These are phyloP conservation scores for Lasiosphaeriaceae sp. DNA, from an alignment of 495 filamentous ascomycete genomes.

Conservation along the genomic window DNA sequence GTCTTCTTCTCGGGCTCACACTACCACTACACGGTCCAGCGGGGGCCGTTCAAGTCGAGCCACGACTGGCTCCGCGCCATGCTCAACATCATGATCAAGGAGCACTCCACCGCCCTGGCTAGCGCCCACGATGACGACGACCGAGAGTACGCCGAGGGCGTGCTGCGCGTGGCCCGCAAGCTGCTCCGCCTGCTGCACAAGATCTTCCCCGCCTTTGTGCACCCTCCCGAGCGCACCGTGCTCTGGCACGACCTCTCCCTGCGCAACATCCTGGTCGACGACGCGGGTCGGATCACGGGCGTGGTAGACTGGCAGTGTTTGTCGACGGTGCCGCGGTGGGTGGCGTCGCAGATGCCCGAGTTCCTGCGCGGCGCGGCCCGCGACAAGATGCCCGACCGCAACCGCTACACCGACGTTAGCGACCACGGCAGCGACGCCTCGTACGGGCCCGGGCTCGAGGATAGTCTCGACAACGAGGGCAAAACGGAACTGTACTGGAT, in stretches of 20 bases:
- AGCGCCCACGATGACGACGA: slow-evolving; percentile 17
- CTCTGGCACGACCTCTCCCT: slow-evolving; percentile 46
- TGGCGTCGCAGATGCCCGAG: slow-evolving; percentile 40
- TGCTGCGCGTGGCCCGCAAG: slow-evolving; percentile 23
- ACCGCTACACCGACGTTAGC: slow-evolving; percentile 27
- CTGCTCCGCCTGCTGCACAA: slow-evolving; percentile 23
- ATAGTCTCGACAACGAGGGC: slow-evolving; percentile 31
- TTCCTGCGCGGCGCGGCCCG: slow-evolving; percentile 35
- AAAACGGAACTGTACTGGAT: slow-evolving; percentile 35
- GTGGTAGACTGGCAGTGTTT: slow-evolving; percentile 54
- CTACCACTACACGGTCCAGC: slow-evolving; percentile 22
- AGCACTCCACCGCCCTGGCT: slow-evolving; percentile 19
- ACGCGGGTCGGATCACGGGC: slow-evolving; percentile 39
- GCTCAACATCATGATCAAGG: slow-evolving; percentile 24
- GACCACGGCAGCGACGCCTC: slow-evolving; percentile 11
- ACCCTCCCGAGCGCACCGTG: slow-evolving; percentile 30
- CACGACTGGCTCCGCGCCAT: slow-evolving; percentile 29
- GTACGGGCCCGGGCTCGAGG: neutral
- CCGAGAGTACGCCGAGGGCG: slow-evolving; percentile 23
- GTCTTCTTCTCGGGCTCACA: slow-evolving; percentile 27
- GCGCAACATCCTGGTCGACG: slow-evolving; percentile 49
- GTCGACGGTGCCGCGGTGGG: slow-evolving; percentile 45
- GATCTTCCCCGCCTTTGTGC: slow-evolving; percentile 23
- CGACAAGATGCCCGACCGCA: slow-evolving; percentile 27
- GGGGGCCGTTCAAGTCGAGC: slow-evolving; percentile 25